Conservation (phyloP, 805 yeast genomes). For the Sugiyamaella valdiviana region DNA sequence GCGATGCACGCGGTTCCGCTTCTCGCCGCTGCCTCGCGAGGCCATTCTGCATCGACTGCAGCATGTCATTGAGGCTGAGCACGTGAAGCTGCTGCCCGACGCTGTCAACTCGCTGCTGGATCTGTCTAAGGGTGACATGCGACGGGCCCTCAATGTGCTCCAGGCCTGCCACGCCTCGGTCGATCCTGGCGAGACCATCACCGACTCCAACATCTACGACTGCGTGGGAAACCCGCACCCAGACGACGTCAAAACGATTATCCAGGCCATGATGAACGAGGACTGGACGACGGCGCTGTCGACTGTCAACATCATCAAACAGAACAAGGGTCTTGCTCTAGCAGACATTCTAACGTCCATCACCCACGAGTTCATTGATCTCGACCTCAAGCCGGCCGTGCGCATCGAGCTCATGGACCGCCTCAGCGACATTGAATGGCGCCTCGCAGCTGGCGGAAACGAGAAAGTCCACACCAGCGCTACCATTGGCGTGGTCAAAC, state of each 20-base stretch:
- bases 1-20: conserved; percentile 92
- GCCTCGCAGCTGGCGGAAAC: conserved; percentile 86
- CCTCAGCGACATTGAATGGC: conserved; percentile 82
- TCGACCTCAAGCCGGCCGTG: conserved; percentile 57
- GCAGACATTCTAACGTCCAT: conserved; percentile 78
- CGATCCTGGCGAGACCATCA: conserved; percentile 47
- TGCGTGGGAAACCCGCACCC: conserved; percentile 97
- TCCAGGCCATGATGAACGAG: conserved; percentile 73
- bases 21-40: conserved; percentile 65
- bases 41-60: conserved; percentile 66
- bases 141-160: conserved; percentile 84
- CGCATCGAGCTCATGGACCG: conserved; percentile 62
- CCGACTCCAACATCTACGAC: conserved; percentile 75
- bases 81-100: conserved; percentile 47
- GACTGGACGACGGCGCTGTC: conserved; percentile 78
- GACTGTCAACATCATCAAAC: conserved; percentile 61
- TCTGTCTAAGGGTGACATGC: conserved; percentile 92
- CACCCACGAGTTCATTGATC: conserved; percentile 59
- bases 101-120: conserved; percentile 63
- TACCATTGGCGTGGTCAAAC: conserved; percentile 76
- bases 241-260: conserved; percentile 64
- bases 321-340: conserved; percentile 77
- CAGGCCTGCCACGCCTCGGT: conserved; percentile 90
- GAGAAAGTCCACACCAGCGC: conserved; percentile 89
- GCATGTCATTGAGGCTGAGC: conserved; percentile 64